Evolutionary conservation across 73 alveolate species (phyloP).

Genomic region (Paramecium octaurelia): DNA sequence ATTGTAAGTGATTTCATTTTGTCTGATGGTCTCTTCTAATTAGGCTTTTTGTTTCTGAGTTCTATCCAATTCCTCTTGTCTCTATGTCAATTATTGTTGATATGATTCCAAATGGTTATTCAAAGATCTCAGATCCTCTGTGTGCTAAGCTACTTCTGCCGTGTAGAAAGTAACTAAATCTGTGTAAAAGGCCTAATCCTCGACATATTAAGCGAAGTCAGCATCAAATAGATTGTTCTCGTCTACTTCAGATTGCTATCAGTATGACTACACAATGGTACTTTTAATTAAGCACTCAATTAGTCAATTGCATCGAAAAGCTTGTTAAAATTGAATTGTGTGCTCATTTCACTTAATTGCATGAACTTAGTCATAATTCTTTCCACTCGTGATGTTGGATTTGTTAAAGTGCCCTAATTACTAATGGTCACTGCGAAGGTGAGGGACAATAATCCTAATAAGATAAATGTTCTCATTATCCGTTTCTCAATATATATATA

Average conservation of each 20-base stretch:
- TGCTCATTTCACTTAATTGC: neutral
- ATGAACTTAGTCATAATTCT: neutral
- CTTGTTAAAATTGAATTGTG: conserved; percentile 20
- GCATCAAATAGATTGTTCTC: conserved; percentile 17
- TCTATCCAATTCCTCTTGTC: conserved; percentile 21
- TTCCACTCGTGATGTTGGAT: neutral
- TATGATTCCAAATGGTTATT: neutral
- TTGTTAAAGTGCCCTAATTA: neutral
- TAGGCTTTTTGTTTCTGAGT: conserved; percentile 10
- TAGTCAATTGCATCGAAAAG: conserved; percentile 36
- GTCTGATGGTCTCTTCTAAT: conserved; percentile 8
- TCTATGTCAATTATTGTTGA: neutral
- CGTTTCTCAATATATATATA: neutral
- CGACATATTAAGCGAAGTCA: conserved; percentile 16
- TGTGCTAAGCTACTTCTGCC: conserved; percentile 23
- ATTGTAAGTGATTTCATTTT: conserved; percentile 37
- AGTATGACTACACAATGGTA: neutral
- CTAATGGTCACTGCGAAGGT: neutral
- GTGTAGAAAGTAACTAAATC: conserved; percentile 35
- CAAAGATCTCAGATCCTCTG: neutral
- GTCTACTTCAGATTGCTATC: conserved; percentile 7
- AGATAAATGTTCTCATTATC: neutral
- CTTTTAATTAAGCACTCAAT: neutral
- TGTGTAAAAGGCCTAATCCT: neutral
- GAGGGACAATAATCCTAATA: neutral